Evolutionary conservation across 257 asterid species (phyloP).

Genomic region (Coffea canephora): DNA sequence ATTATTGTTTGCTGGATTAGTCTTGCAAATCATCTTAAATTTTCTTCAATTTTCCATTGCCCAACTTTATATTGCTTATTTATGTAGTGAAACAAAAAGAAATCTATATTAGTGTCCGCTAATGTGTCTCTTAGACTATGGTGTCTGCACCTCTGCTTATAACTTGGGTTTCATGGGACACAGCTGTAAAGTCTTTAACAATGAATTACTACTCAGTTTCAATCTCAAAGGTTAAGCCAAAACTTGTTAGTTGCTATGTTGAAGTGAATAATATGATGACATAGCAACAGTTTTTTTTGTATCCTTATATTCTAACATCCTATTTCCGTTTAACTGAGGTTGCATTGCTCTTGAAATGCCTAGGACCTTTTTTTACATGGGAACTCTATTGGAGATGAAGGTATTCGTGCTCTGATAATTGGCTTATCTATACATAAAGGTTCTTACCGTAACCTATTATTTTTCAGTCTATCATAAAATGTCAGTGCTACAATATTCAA

Average conservation of each 20-base stretch:
- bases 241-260: background rate
- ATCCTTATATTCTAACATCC: background rate
- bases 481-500: background rate
- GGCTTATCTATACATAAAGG: constrained; percentile 83
- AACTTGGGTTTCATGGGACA: background rate
- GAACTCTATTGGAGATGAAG: constrained; percentile 94
- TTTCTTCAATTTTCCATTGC: background rate
- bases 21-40: background rate
- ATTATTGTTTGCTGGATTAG: background rate
- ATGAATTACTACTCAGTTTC: constrained; percentile 2
- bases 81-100: background rate
- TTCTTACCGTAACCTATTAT: constrained; percentile 17
- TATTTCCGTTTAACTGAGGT: background rate
- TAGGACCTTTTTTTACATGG: constrained; percentile 93
- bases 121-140: background rate
- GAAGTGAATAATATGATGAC: background rate
- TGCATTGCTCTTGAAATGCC: constrained; percentile 17
- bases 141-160: background rate
- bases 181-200: constrained; percentile 3
- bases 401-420: constrained; percentile 70
- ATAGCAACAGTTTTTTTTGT: background rate
- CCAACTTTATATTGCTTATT: background rate
- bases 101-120: background rate
- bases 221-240: background rate
- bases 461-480: background rate